A percentile compares a stretch with the other conserved stretches of the same genome.
Conservation (phyloP, 2,329 filamentous ascomycete species). For the Hypoxylon sp. region DNA sequence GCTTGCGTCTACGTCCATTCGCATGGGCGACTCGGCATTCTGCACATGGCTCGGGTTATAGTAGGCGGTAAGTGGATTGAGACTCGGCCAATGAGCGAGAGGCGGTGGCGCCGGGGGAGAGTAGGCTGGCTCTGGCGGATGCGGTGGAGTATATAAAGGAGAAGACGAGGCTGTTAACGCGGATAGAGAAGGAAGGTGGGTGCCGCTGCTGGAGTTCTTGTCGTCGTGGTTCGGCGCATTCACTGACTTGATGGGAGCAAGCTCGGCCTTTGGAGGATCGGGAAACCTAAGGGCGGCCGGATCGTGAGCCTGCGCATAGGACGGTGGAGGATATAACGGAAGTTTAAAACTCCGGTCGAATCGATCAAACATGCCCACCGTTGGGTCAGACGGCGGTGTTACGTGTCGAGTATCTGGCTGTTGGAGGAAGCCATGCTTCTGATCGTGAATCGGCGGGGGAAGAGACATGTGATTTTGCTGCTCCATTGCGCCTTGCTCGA, state of each 20-base stretch:
- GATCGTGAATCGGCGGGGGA: conserved; percentile 49
- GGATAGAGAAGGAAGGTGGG: conserved; percentile 59
- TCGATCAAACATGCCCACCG: conserved; percentile 43
- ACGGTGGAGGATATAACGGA: conserved; percentile 54
- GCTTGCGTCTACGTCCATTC: conserved; percentile 62
- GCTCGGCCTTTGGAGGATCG: conserved; percentile 54
- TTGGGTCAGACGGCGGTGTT: conserved; percentile 41
- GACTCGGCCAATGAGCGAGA: conserved; percentile 60
- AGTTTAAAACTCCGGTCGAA: conserved; percentile 52
- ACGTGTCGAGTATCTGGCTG: conserved; percentile 42
- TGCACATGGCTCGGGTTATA: conserved; percentile 60
- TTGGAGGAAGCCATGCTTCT: conserved; percentile 41
- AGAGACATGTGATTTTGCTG: conserved; percentile 63
- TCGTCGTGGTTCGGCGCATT: conserved; percentile 46
- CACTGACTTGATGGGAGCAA: conserved; percentile 58
- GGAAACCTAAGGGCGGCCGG: conserved; percentile 51
- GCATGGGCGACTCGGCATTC: conserved; percentile 59
- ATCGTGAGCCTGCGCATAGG: conserved; percentile 55
- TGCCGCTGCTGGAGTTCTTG: conserved; percentile 45
- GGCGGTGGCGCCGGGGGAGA: conserved; percentile 47
- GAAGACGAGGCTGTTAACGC: conserved; percentile 54
- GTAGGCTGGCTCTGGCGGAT: conserved; percentile 48
- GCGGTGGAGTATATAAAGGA: conserved; percentile 45
- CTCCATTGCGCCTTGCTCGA: conserved; percentile 49
- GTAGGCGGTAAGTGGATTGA: conserved; percentile 64